Evolutionary conservation across 768 basidiomycete genomes (phyloP), one percentile per base, ranked within the genome.

Genomic region (Boletus vermiculosoides): DNA sequence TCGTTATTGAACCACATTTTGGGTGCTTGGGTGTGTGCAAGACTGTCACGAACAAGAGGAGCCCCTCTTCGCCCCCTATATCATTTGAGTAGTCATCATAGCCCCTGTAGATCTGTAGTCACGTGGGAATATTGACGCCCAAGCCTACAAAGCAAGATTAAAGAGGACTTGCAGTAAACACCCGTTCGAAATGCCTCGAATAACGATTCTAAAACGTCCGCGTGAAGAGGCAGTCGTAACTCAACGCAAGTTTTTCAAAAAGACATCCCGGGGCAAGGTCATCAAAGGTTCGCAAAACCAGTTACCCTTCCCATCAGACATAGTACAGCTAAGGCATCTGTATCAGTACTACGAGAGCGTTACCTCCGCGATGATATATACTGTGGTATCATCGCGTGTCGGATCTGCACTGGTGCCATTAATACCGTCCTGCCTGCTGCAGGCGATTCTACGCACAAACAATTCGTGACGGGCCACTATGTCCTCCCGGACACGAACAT

Each of bases 401-500:
- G 75, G 45, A 69, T 82, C 47, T 97, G 96, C 64, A 50, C 73
- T 3, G 71, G 67, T 28, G 63, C 66, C 54, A 66, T 74, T 25
- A 65, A 77, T n/a, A 68, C 76, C 42, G 70, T 74, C 12, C 77
- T 95, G 5, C 88, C 92, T 20, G 64, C 71, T 22, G 68, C 74
- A 4, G 92, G 92, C 8, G 84, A 83, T 50, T 66, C 70, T 5
- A 66, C 76, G 0, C 89, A 94, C 71, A 71, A 77, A 28, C 60
- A 71, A 0, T 89, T 82, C 66, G 78, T 83, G 0, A 66, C 78
- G 52, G 90, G 90, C 0, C 92, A 96, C 66, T 94, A 86, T 66
- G 71, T 98, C 28, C 75, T 99, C 15, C 91, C 94, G 5, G 96
- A 99, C 68, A 98, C 96, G 18, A 99, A 99, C 73, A 84, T 97